A percentile compares a stretch with the other conserved stretches of the same genome.
phyloP scores from a whole-genome alignment of 2,329 filamentous ascomycete genomes.

The Nigrospora sphaerica region DNA sequence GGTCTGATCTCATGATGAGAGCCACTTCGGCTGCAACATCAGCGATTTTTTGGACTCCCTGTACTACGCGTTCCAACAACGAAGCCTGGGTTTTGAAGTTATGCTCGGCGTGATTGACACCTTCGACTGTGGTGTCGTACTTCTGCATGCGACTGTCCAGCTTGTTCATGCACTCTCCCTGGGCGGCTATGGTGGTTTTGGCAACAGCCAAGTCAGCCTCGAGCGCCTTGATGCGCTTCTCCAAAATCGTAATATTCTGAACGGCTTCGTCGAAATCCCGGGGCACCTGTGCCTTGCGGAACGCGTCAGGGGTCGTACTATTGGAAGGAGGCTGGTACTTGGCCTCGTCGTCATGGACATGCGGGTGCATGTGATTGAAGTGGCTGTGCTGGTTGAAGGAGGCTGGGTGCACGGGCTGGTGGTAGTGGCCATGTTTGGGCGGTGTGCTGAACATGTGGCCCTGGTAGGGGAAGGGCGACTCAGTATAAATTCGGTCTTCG shows the following conservation, averaged over 20 bases:
- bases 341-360: background rate
- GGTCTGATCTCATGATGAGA: background rate
- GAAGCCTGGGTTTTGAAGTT: background rate
- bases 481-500: too few relatives aligned
- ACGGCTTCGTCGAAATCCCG: background rate
- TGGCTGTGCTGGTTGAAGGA: background rate
- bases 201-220: slow-evolving; percentile 1
- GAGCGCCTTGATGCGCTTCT: background rate
- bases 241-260: background rate
- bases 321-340: background rate
- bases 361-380: background rate
- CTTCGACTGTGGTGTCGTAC: background rate
- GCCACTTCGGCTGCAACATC: slow-evolving; percentile 1
- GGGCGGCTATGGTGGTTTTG: background rate
- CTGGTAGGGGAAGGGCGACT: too few relatives aligned
- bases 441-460: too few relatives aligned
- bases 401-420: background rate
- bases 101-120: background rate
- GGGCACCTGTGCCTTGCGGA: background rate
- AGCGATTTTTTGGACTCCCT: background rate
- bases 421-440: too few relatives aligned
- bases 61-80: background rate
- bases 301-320: background rate
- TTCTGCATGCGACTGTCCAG: background rate
- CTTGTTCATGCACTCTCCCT: slow-evolving; percentile 2